Conservation (phyloP, 108 stramenopile genomes). For the Nannochloropsis salina region DNA sequence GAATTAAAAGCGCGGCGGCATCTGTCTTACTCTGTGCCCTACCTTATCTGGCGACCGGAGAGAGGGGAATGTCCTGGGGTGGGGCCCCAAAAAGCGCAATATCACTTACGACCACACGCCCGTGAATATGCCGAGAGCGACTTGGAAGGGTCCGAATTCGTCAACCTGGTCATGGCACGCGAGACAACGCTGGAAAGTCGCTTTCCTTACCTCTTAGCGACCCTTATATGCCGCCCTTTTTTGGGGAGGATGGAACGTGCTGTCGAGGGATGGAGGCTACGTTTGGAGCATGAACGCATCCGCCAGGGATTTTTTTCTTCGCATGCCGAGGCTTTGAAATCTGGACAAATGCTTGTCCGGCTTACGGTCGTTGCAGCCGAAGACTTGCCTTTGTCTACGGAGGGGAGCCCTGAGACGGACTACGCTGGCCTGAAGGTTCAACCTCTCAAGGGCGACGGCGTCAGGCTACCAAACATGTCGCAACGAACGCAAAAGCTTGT, state of each 20-base stretch:
- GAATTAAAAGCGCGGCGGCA: neutral
- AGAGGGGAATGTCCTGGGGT: neutral
- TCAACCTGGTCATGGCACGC: neutral
- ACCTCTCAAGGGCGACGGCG: neutral
- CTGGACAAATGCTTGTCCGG: neutral
- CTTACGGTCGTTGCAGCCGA: neutral
- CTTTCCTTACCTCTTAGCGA: neutral
- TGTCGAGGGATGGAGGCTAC: neutral
- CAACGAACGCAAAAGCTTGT: neutral
- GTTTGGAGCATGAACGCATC: neutral
- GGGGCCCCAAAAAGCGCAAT: neutral
- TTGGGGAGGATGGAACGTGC: neutral
- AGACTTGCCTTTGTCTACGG: neutral
- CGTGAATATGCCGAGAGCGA: neutral
- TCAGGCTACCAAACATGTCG: neutral
- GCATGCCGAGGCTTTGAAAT: neutral
- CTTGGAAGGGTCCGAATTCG: neutral
- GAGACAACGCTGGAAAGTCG: neutral
- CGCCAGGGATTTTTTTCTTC: neutral
- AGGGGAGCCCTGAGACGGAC: neutral
- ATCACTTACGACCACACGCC: neutral
- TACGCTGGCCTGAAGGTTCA: neutral
- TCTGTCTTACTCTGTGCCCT: neutral
- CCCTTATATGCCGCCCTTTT: neutral
- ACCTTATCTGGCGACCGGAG: neutral